phyloP scores from a whole-genome alignment of 2,329 filamentous ascomycete genomes.

The Neofusicoccum kwambonambiense region DNA sequence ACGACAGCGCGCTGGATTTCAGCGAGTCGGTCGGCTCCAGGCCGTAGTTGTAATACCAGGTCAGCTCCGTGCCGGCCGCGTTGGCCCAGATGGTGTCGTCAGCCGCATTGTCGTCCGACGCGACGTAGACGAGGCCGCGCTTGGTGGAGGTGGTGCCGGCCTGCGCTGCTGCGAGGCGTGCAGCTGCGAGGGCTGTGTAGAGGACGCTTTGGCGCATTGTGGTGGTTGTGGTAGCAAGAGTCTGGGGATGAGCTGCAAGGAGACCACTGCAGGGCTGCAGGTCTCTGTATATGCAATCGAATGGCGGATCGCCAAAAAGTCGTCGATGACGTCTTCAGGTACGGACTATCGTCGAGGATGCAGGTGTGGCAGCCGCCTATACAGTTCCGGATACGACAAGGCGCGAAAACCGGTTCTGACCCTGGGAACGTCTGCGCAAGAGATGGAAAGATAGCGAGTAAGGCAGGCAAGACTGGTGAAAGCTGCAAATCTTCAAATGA shows the following conservation, averaged over 20 bases:
- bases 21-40: slow-evolving; percentile 56
- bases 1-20: slow-evolving; percentile 54
- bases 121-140: slow-evolving; percentile 71
- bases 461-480: background rate
- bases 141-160: slow-evolving; percentile 52
- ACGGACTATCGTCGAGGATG: background rate
- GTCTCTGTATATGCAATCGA: background rate
- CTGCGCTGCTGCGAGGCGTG: slow-evolving; percentile 19
- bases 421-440: background rate
- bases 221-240: background rate
- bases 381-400: slow-evolving; percentile 11
- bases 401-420: slow-evolving; percentile 13
- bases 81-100: slow-evolving; percentile 67
- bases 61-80: slow-evolving; percentile 52
- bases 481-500: background rate
- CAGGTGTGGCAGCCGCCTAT: background rate
- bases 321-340: slow-evolving; percentile 14
- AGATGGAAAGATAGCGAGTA: background rate
- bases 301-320: background rate
- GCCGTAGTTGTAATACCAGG: slow-evolving; percentile 85
- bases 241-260: background rate
- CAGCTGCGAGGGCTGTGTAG: slow-evolving; percentile 2
- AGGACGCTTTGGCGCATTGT: background rate
- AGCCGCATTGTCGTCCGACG: slow-evolving; percentile 51
- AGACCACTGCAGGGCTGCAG: background rate